These are phyloP conservation scores for Stereocaulon alpinum DNA, from an alignment of 495 filamentous ascomycete species.

Conservation along the genomic window DNA sequence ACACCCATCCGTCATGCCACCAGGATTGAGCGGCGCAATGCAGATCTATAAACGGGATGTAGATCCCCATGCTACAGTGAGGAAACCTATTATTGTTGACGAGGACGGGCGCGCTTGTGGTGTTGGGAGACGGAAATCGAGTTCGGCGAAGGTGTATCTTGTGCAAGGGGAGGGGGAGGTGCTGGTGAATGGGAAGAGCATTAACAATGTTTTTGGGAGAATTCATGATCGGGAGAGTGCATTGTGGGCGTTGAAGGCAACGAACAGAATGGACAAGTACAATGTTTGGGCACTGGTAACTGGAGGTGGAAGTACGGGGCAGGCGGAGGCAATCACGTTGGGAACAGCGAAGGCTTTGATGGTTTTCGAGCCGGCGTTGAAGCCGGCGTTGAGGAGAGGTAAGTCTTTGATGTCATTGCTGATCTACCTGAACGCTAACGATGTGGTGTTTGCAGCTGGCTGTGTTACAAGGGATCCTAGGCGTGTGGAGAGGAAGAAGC, in stretches of 20 bases:
- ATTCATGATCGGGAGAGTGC: slow-evolving; percentile 93
- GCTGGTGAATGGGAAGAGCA: slow-evolving; percentile 73
- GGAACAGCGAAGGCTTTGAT: slow-evolving; percentile 81
- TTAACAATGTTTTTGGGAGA: slow-evolving; percentile 69
- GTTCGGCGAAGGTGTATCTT: slow-evolving; percentile 69
- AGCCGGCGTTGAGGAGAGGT: slow-evolving; percentile 82
- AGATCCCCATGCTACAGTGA: slow-evolving; percentile 53
- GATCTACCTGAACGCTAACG: slow-evolving; percentile 12
- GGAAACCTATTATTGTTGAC: slow-evolving; percentile 52
- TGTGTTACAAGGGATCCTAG: slow-evolving; percentile 85
- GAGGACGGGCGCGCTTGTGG: slow-evolving; percentile 64
- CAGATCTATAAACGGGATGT: slow-evolving; percentile 60
- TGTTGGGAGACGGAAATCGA: slow-evolving; percentile 75
- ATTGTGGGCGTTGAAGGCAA: slow-evolving; percentile 76
- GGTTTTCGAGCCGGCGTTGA: slow-evolving; percentile 46
- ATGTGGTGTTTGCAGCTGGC: slow-evolving; percentile 51
- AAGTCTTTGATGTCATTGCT: slow-evolving; percentile 31
- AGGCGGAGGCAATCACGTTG: slow-evolving; percentile 90
- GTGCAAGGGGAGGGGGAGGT: slow-evolving; percentile 90
- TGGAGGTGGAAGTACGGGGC: slow-evolving; percentile 86
- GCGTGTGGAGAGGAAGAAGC: slow-evolving; percentile 95
- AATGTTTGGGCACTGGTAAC: slow-evolving; percentile 81
- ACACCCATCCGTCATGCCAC: slow-evolving; percentile 65
- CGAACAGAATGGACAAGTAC: slow-evolving; percentile 84
- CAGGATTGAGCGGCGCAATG: slow-evolving; percentile 53